Evolutionary conservation across 345 rosid species (phyloP).

Genomic region (Citrus mangshanensis): DNA sequence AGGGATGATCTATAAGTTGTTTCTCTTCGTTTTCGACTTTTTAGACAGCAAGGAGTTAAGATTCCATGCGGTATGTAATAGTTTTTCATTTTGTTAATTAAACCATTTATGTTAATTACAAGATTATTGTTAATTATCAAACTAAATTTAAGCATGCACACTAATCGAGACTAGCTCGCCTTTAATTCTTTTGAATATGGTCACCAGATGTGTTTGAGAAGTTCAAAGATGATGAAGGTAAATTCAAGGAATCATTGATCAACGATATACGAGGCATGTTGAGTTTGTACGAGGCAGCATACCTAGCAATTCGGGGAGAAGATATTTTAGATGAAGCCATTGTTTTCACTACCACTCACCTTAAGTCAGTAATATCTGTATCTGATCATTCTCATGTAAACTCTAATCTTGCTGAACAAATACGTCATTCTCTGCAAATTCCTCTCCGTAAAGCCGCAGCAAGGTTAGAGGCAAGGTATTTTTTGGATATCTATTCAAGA

Average conservation of each 20-base stretch:
- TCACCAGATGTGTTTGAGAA: neutral
- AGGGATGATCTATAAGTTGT: constrained; percentile 1
- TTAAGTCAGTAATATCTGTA: too few species aligned
- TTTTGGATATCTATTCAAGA: neutral
- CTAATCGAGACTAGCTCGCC: too few species aligned
- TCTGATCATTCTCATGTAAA: neutral
- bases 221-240: neutral
- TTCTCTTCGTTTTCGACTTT: neutral
- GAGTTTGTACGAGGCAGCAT: neutral
- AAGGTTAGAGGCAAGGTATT: neutral
- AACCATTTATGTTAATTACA: too few species aligned
- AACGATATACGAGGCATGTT: neutral
- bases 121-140: too few species aligned
- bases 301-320: neutral
- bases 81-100: too few species aligned
- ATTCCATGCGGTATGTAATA: neutral
- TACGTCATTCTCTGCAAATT: neutral
- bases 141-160: too few species aligned
- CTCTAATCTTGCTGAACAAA: too few species aligned
- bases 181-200: too few species aligned
- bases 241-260: neutral
- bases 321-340: neutral
- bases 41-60: too few species aligned
- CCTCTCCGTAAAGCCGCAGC: neutral
- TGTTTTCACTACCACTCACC: neutral